Percentiles rank a stretch among this genome's conserved stretches.
Conservation (phyloP, 192 early-diverging fungal species). For the Coemansia sp. region DNA sequence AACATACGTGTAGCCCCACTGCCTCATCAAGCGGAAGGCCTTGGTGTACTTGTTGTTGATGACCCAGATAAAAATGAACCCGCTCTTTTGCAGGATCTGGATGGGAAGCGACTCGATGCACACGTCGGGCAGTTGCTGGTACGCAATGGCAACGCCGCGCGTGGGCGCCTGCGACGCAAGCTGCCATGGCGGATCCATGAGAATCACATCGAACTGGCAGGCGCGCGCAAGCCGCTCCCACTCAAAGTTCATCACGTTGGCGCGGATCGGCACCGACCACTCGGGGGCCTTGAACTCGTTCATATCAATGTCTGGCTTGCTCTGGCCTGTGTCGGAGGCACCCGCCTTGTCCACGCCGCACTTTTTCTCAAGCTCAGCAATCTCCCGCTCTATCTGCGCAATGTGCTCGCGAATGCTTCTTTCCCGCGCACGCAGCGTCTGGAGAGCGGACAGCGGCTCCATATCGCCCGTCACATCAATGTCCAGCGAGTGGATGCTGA, state of each 20-base stretch:
- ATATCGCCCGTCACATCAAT: conserved; percentile 3
- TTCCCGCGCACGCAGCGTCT: conserved; percentile 57
- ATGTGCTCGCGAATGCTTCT: conserved; percentile 60
- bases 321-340: conserved; percentile 14
- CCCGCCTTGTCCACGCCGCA: conserved; percentile 35
- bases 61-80: conserved; percentile 98
- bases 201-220: conserved; percentile 91
- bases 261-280: conserved; percentile 94
- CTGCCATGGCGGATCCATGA: conserved; percentile 98
- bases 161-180: conserved; percentile 91
- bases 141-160: conserved; percentile 88
- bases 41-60: conserved; percentile 98
- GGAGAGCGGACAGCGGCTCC: conserved; percentile 11
- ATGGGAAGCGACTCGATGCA: conserved; percentile 91
- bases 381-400: conserved; percentile 57
- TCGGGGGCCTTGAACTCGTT: conserved; percentile 87
- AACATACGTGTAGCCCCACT: conserved; percentile 94
- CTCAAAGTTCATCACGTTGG: conserved; percentile 95
- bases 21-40: conserved; percentile 91
- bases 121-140: conserved; percentile 94
- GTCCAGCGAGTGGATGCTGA: conserved; percentile 10
- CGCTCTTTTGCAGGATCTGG: conserved; percentile 77
- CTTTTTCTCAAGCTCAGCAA: conserved; percentile 58
- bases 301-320: conserved; percentile 48
- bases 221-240: conserved; percentile 78